Percentiles rank a stretch among this genome's conserved stretches.
These are phyloP conservation scores for Ramularia collo-cygni DNA, from an alignment of 2,329 filamentous ascomycete species.

Conservation along the genomic window DNA sequence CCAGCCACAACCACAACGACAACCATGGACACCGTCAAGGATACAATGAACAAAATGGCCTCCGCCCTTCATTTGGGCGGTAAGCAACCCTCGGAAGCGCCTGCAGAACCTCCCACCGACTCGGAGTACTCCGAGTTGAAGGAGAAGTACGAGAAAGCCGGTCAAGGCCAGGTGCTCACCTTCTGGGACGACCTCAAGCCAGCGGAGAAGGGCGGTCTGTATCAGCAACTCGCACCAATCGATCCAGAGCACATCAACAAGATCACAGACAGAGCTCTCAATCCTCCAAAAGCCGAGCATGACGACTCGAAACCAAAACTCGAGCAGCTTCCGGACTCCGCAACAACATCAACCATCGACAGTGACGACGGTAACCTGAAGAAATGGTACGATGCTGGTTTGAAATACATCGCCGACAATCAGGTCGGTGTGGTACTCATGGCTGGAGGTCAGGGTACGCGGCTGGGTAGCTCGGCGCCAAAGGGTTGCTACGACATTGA, in stretches of 20 bases:
- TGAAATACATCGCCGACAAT: slow-evolving; percentile 60
- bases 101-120: slow-evolving; percentile 50
- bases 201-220: slow-evolving; percentile 70
- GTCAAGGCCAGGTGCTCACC: slow-evolving; percentile 75
- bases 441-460: slow-evolving; percentile 93
- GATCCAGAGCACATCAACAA: slow-evolving; percentile 82
- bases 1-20: too few species aligned
- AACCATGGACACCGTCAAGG: slow-evolving; percentile 19
- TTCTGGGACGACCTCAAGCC: slow-evolving; percentile 76
- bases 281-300: slow-evolving; percentile 59
- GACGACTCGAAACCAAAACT: slow-evolving; percentile 51
- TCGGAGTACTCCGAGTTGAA: slow-evolving; percentile 62
- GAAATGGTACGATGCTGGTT: slow-evolving; percentile 70
- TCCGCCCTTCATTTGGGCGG: slow-evolving; percentile 17
- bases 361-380: slow-evolving; percentile 70
- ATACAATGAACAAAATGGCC: slow-evolving; percentile 17
- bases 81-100: slow-evolving; percentile 20
- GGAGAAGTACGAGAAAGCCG: slow-evolving; percentile 65
- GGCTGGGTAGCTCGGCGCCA: slow-evolving; percentile 86
- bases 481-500: slow-evolving; percentile 98
- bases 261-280: slow-evolving; percentile 73
- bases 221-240: slow-evolving; percentile 72
- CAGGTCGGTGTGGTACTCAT: slow-evolving; percentile 84
- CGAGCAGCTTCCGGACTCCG: slow-evolving; percentile 80
- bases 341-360: slow-evolving; percentile 86